phyloP scores from a whole-genome alignment of 2,329 filamentous ascomycete species.

The Pyrenophora seminiperda region DNA sequence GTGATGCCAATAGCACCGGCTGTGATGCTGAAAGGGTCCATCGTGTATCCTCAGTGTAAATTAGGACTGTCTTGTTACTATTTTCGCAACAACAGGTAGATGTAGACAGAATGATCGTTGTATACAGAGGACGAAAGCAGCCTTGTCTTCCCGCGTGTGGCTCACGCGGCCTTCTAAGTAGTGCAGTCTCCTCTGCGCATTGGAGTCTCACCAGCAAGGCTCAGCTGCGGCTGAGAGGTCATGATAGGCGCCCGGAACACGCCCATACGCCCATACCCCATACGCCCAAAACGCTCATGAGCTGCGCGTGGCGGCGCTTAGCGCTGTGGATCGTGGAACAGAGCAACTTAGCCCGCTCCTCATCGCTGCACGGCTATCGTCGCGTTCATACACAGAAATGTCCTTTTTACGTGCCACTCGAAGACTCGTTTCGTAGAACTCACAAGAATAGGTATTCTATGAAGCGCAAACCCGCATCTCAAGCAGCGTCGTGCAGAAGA shows the following conservation, averaged over 20 bases:
- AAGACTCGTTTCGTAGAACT: neutral
- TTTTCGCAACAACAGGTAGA: neutral
- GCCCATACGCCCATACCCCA: no score
- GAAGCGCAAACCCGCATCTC: neutral
- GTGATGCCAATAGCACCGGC: constrained; percentile 13
- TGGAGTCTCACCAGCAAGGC: no score
- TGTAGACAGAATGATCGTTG: neutral
- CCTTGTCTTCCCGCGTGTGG: neutral
- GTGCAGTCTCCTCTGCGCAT: neutral
- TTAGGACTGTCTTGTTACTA: neutral
- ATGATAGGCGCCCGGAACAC: neutral
- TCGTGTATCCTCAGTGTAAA: neutral
- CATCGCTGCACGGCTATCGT: neutral
- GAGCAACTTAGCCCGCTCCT: neutral
- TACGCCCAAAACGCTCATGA: neutral
- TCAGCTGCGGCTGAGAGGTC: neutral
- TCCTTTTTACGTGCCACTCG: neutral
- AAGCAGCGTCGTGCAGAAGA: no score
- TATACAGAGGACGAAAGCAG: neutral
- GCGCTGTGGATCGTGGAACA: no score
- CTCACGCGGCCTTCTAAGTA: neutral
- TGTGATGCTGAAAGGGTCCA: constrained; percentile 12
- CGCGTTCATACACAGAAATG: neutral
- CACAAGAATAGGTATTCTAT: neutral
- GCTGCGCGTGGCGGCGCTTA: neutral